Base-by-base conservation (phyloP, 768 basidiomycete species). In the Phlebiopsis flavidoalba region DNA sequence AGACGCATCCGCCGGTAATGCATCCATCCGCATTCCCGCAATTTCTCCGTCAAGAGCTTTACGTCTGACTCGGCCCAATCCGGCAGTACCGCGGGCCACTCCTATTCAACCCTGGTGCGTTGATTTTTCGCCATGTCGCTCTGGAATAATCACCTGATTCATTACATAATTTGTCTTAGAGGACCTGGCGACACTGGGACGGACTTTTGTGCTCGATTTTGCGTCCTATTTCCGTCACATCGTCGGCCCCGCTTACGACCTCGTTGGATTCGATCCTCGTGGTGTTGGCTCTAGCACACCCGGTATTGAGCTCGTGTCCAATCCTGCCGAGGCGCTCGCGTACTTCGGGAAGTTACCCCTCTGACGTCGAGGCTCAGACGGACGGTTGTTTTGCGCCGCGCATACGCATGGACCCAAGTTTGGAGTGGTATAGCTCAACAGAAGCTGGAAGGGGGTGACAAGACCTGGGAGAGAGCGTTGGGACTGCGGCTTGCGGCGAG, bases 211-310 rank as follows among this genome's bases (percentile, higher is more conserved):
- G 8, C 15, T 51, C 33, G 24, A 14, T 6, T 19, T 24, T 24
- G 67, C 43, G 5, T 10, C 50, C 0, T 8, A 45, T 0, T 65
- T 68, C 35, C 57, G 49, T 17, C 19, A 51, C 15, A 10, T 68
- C 17, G 15, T 70, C 35, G 69, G 66, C 17, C 57, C 59, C 17
- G 57, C 70, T 11, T 70, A 63, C 43, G 69, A 70, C 56, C 63
- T 70, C 45, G 58, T 70, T n/a, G 67, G 70, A 8, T 72, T 71
- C 63, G 72, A 72, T 61, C 71, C 70, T 1, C 63, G 72, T 54
- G 73, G 73, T 0, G 61, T 1, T 65, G 72, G 62, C 69, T 67
- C 1, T 53, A 65, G n/a, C 63, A 70, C 24, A 53, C 67, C 19
- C 65, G 66, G n/a, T 61, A 63, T 37, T 60, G 59, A 35, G 67